Percentiles rank a stretch among this genome's conserved stretches.
Conservation (phyloP, 2,329 filamentous ascomycete genomes). For the Aspergillus sp. region DNA sequence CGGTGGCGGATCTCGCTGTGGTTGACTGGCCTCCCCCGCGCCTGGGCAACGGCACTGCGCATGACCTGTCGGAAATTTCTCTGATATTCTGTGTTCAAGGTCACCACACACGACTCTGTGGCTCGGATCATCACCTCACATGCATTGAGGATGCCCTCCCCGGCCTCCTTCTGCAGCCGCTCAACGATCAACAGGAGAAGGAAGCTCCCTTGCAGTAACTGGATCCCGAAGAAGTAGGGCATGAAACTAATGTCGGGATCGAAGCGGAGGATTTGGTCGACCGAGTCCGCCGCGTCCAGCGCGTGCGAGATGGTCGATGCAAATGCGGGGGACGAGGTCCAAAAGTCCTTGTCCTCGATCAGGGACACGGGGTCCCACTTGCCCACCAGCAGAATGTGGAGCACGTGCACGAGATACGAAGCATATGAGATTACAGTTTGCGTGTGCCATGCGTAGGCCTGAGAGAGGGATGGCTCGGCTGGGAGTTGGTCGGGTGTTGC, state of each 20-base stretch:
- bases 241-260: conserved; percentile 92
- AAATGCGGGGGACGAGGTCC: conserved; percentile 88
- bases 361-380: conserved; percentile 95
- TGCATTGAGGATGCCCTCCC: conserved; percentile 80
- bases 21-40: conserved; percentile 80
- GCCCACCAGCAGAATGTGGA: conserved; percentile 87
- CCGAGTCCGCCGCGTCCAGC: conserved; percentile 83
- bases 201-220: conserved; percentile 87
- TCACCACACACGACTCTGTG: conserved; percentile 90
- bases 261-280: conserved; percentile 82
- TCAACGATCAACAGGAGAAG: conserved; percentile 83
- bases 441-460: conserved; percentile 58
- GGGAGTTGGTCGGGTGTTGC: conserved; percentile 62
- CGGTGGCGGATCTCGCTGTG: conserved; percentile 81
- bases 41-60: conserved; percentile 84
- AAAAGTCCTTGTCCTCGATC: conserved; percentile 90
- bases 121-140: conserved; percentile 91
- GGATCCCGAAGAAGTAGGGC: conserved; percentile 96
- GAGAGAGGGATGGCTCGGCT: conserved; percentile 27
- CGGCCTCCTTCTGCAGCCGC: conserved; percentile 81
- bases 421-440: conserved; percentile 86
- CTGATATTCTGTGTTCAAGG: conserved; percentile 91
- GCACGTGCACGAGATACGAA: conserved; percentile 87
- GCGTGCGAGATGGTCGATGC: conserved; percentile 85
- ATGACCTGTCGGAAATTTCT: conserved; percentile 94